phyloP scores from a whole-genome alignment of 2,329 filamentous ascomycete genomes.

The Teratosphaeria pseudoeucalypti region DNA sequence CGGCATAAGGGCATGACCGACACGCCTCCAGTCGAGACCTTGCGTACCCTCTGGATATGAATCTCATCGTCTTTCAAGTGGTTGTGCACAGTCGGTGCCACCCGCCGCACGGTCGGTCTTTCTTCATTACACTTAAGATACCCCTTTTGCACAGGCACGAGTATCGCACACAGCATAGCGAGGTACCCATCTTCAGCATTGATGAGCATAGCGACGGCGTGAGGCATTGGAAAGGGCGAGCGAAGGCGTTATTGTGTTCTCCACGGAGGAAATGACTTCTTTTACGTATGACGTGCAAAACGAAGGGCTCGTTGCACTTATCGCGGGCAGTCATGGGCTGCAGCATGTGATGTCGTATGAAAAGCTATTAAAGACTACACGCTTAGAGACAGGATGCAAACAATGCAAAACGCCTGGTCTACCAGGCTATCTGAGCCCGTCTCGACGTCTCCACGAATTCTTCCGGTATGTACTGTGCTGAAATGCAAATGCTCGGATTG shows the following conservation, averaged over 20 bases:
- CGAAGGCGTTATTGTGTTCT: neutral
- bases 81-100: neutral
- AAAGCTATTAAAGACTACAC: neutral
- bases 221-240: neutral
- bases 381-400: neutral
- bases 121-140: slow-evolving; percentile 7
- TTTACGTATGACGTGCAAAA: neutral
- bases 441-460: too few relatives aligned
- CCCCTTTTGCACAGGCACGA: slow-evolving; percentile 5
- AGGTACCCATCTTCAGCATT: slow-evolving; percentile 1
- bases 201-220: slow-evolving; percentile 12
- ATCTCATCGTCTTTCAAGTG: neutral
- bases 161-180: slow-evolving; percentile 10
- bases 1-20: slow-evolving; percentile 23
- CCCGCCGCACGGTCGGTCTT: neutral
- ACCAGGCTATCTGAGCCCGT: neutral
- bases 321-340: neutral
- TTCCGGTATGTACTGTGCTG: neutral
- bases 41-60: slow-evolving; percentile 30
- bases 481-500: neutral
- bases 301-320: neutral
- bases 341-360: neutral
- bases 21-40: slow-evolving; percentile 26
- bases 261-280: neutral
- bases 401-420: neutral